Conservation (phyloP, 139 green algal genomes). For the Zygnema cylindricum region DNA sequence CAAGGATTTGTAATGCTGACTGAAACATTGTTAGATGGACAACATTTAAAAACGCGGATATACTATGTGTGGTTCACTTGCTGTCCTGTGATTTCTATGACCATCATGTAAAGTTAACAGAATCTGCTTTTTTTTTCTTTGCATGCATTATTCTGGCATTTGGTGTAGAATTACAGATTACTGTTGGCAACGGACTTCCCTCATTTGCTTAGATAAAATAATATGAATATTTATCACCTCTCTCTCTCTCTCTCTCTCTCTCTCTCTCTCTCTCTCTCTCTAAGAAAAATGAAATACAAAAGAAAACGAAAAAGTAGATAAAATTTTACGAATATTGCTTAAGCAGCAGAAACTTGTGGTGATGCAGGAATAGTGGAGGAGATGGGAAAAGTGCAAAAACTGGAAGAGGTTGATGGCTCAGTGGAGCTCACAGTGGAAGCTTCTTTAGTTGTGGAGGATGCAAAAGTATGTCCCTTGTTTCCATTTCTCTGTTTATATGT, state of each 20-base stretch:
- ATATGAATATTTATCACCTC: not conserved
- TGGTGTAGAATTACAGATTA: not conserved
- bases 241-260: not conserved
- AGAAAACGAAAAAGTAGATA: not conserved
- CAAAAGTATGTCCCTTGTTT: conserved; percentile 35
- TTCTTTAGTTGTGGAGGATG: conserved; percentile 24
- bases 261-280: not conserved
- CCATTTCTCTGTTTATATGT: no score
- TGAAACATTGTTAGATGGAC: no score
- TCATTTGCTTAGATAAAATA: no score
- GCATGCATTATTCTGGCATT: no score
- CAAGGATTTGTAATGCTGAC: no score
- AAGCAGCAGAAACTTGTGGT: not conserved
- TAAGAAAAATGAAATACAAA: not conserved
- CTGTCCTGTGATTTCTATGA: no score
- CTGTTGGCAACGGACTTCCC: no score
- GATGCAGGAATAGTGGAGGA: conserved; percentile 62
- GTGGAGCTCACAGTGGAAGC: conserved; percentile 59
- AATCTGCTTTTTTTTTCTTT: no score
- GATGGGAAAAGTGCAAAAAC: conserved; percentile 53
- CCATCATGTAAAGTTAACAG: no score
- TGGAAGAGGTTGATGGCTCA: conserved; percentile 49
- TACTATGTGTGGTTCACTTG: no score
- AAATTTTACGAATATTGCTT: no score
- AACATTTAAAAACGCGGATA: no score